Evolutionary conservation across 768 basidiomycete genomes (phyloP).

Genomic region (Mycena epipterygia): DNA sequence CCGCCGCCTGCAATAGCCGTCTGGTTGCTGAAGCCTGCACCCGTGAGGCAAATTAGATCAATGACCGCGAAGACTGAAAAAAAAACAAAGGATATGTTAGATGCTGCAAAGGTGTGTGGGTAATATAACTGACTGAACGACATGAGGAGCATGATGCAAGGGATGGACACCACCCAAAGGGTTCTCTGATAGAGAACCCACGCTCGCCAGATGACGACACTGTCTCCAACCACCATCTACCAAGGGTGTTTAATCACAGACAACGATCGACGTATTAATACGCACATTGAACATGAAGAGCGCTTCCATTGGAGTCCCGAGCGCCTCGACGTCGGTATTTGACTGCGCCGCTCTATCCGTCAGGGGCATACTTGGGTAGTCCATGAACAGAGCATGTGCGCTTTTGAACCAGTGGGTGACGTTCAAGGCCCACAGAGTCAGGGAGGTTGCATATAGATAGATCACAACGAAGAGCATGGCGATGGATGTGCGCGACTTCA

Average conservation of each 20-base stretch:
- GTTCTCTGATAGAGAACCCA: constrained; percentile 23
- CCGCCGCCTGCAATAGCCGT: constrained; percentile 12
- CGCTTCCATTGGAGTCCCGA: constrained; percentile 16
- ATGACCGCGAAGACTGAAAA: constrained; percentile 24
- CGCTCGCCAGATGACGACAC: constrained; percentile 31
- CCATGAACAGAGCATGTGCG: background rate
- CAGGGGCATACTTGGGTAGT: constrained; percentile 3
- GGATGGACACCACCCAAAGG: constrained; percentile 13
- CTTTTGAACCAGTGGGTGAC: constrained; percentile 11
- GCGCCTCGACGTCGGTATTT: background rate
- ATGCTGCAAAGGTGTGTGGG: background rate
- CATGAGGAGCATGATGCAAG: constrained; percentile 20
- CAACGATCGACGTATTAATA: background rate
- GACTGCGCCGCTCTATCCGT: background rate
- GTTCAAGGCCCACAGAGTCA: constrained; percentile 24
- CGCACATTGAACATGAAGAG: constrained; percentile 30
- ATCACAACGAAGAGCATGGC: constrained; percentile 19
- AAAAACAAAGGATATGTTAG: background rate
- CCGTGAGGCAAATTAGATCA: constrained; percentile 22
- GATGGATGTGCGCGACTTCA: constrained; percentile 10
- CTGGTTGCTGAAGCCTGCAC: constrained; percentile 1
- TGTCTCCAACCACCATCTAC: constrained; percentile 30
- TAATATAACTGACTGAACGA: constrained; percentile 18
- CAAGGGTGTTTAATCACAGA: background rate
- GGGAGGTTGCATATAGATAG: constrained; percentile 23